Evolutionary conservation across 2,329 filamentous ascomycete genomes (phyloP), one percentile per base, ranked within the genome.

Genomic region (Cercospora sojina): DNA sequence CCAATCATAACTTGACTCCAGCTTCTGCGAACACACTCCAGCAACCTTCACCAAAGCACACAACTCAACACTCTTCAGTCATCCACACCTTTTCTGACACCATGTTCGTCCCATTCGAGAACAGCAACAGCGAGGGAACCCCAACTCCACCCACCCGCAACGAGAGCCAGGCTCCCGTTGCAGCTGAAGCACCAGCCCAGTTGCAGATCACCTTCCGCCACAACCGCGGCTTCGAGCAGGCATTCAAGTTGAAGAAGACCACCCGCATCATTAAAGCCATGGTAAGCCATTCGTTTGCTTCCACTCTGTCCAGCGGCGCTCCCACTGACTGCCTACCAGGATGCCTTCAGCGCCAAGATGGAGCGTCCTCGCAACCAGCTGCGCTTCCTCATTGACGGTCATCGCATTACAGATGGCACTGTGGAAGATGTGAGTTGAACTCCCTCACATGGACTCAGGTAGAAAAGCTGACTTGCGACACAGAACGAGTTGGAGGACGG

Each of bases 261-360:
- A 74, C 70, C 16, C 70, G 67, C 51, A 43, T 75, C 31, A 55
- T 56, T 10, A 76, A 74, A 57, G 72, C 71, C 5, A 74, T 75
- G 69, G 68, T 70, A 49, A 38, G 57, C 43, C 7, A 10, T 16
- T 8, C n/a, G 8, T 29, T 18, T 23, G 16, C 16, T 5, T 2
- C 3, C 47, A 53, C 3, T 20, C 13, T 31, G 23, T 43, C 25
- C 8, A 32, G 20, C n/a, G 10, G 38, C 31, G 18, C 8, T 8
- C 47, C 10, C 18, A 38, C 29, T 62, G 31, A n/a, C 18, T n/a
- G 38, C 12, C 9, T 29, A 3, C 16, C 23, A 68, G 60, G 66
- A 69, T 49, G 64, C 64, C 18, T 72, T 68, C 60, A 59, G 65
- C 51, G 61, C 60, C 25, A 67, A 64, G 18, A 55, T 62, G n/a